phyloP scores from a whole-genome alignment of 495 filamentous ascomycete genomes.

The Xylaria scruposa region DNA sequence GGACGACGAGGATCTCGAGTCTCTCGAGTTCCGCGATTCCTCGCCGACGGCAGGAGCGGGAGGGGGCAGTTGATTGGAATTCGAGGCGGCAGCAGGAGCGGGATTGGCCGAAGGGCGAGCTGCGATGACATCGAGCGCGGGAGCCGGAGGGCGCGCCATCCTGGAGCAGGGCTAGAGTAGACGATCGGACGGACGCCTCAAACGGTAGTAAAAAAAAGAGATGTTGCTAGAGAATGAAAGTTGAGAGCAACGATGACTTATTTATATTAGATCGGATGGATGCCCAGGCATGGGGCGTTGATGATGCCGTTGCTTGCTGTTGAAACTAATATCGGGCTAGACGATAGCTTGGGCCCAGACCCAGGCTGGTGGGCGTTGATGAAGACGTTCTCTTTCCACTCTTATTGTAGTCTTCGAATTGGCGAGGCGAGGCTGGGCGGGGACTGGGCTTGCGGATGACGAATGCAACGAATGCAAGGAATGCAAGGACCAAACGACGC shows the following conservation, averaged over 20 bases:
- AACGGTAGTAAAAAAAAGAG: background rate
- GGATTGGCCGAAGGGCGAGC: constrained; percentile 36
- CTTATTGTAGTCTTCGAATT: background rate
- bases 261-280: constrained; percentile 3
- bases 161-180: background rate
- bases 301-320: background rate
- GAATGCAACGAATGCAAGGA: too few relatives aligned
- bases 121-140: constrained; percentile 55
- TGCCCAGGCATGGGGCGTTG: constrained; percentile 2
- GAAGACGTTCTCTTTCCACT: background rate
- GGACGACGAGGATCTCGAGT: constrained; percentile 67
- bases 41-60: constrained; percentile 28
- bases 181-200: background rate
- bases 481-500: too few relatives aligned
- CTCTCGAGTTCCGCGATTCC: constrained; percentile 28
- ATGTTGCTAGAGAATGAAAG: background rate
- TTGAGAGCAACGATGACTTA: background rate
- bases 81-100: background rate
- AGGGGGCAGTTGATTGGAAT: constrained; percentile 13
- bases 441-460: background rate
- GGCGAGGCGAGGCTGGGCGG: constrained; percentile 7
- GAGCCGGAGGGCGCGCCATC: constrained; percentile 35
- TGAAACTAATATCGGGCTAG: background rate
- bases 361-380: background rate
- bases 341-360: background rate